Conservation (phyloP, 2,329 filamentous ascomycete genomes). For the Paraphoma sp. region DNA sequence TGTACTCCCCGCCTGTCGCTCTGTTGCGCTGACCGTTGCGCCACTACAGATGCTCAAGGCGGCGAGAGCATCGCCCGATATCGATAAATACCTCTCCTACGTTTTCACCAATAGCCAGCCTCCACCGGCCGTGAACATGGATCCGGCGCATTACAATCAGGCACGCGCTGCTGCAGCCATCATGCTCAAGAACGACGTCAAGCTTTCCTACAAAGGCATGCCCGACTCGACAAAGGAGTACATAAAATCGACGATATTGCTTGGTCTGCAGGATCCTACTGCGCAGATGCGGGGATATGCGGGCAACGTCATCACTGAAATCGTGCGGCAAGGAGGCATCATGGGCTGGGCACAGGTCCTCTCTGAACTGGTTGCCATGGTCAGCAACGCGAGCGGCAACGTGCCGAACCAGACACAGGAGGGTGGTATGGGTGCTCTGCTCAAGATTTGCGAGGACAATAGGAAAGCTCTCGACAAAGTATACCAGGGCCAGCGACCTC, state of each 20-base stretch:
- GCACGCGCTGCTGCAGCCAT: slow-evolving; percentile 88
- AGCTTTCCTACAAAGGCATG: slow-evolving; percentile 75
- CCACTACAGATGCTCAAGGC: slow-evolving; percentile 82
- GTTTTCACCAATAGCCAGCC: slow-evolving; percentile 76
- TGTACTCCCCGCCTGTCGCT: slow-evolving; percentile 10
- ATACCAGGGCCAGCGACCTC: slow-evolving; percentile 84
- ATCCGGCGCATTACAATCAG: slow-evolving; percentile 69
- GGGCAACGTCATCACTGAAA: slow-evolving; percentile 92
- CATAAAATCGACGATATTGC: slow-evolving; percentile 78
- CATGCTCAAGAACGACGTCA: slow-evolving; percentile 95
- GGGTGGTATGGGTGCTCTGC: slow-evolving; percentile 88
- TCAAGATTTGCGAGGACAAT: slow-evolving; percentile 98
- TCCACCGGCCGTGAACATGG: slow-evolving; percentile 66
- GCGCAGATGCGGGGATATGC: slow-evolving; percentile 85
- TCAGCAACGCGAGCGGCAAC: slow-evolving; percentile 74
- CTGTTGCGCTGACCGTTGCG: slow-evolving; percentile 32
- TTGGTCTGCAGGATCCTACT: slow-evolving; percentile 81
- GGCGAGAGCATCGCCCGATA: slow-evolving; percentile 86
- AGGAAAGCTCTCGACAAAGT: slow-evolving; percentile 84
- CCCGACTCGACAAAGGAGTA: slow-evolving; percentile 75
- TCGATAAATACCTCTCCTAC: slow-evolving; percentile 96
- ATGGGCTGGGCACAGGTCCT: slow-evolving; percentile 91
- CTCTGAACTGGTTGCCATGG: slow-evolving; percentile 78
- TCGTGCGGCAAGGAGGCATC: slow-evolving; percentile 83
- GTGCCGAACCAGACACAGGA: slow-evolving; percentile 78